Conservation (phyloP, 352 stramenopile genomes). For the Pythium pyrilobum region DNA sequence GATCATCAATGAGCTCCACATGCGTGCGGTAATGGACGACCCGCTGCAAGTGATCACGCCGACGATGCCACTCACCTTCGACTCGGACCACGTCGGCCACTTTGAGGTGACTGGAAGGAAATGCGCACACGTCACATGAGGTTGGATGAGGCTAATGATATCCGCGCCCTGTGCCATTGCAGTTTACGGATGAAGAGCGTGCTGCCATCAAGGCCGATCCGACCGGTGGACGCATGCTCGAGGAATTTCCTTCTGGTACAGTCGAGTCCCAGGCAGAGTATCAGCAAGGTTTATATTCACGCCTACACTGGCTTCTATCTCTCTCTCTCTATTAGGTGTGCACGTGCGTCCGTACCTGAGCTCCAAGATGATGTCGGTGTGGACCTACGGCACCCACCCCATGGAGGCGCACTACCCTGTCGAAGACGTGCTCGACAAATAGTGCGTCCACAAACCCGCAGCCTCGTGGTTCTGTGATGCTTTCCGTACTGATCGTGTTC, state of each 20-base stretch:
- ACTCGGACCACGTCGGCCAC: conserved; percentile 61
- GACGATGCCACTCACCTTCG: conserved; percentile 67
- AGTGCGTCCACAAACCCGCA: conserved; percentile 25
- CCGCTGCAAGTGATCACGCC: conserved; percentile 38
- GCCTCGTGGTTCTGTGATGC: too few species aligned
- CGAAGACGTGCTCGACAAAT: conserved; percentile 50
- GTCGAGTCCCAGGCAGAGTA: too few species aligned
- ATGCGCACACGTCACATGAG: too few species aligned
- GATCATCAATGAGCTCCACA: conserved; percentile 75
- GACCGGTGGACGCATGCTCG: conserved; percentile 34
- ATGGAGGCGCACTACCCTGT: conserved; percentile 58
- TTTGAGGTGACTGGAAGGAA: conserved; percentile 46
- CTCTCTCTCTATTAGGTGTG: conserved; percentile 27
- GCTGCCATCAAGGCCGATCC: conserved; percentile 32
- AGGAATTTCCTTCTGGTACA: conserved; percentile 49
- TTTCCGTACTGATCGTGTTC: too few species aligned
- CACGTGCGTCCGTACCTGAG: conserved; percentile 61
- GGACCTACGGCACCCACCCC: conserved; percentile 70
- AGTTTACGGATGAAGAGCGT: conserved; percentile 56
- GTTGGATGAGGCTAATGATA: too few species aligned
- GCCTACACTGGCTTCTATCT: neutral
- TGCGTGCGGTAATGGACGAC: conserved; percentile 62
- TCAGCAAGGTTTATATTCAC: too few species aligned
- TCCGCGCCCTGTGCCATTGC: too few species aligned
- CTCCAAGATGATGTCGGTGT: conserved; percentile 67